Base-by-base conservation (phyloP, 2,329 filamentous ascomycete genomes). In the Colletotrichum incanum region DNA sequence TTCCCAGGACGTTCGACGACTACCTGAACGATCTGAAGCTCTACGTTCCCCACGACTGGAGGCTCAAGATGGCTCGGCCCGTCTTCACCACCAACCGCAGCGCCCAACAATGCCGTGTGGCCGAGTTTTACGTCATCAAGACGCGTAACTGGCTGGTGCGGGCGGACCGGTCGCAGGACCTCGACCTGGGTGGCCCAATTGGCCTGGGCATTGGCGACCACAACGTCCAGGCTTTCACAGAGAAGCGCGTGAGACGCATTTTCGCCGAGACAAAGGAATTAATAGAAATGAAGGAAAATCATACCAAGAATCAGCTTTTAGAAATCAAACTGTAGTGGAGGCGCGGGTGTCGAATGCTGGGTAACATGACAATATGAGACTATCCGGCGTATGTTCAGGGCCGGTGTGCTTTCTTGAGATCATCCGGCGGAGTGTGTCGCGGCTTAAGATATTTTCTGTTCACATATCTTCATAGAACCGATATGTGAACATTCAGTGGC, bases 221-320 rank as follows among this genome's bases (percentile, higher is more conserved):
- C 52, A 9, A 55, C 7, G 5, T 34, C 18, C 18, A 55, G 20
- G 52, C 20, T 31, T 55, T 34, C 31, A 55, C 52, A 4, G 31
- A 55, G 20, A 55, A 37, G 52, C 52, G 52, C 20, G 52, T 55
- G 52, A n/a, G 31, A 16, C 52, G 52, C 20, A 37, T 55, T 14
- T 55, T 37, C 6, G 31, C 52, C 31, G 52, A 55, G 31, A 55
- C 52, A 2, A 55, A 55, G 31, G 8, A 23, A 31, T 16, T 55
- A 7, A 1, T 55, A 4, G 52, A 55, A 31, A 18, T 11, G 20
- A 55, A 37, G 31, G 52, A 55, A 31, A 8, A 55, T 31, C 52
- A 31, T 8, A 20, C 31, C 11, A 55, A 14, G 11, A 7, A 11
- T 1, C 31, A 16, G 52, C 52, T 14, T 20, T 3, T 23, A 9